Conservation (phyloP, 345 rosid genomes). For the Aquilaria malaccensis region DNA sequence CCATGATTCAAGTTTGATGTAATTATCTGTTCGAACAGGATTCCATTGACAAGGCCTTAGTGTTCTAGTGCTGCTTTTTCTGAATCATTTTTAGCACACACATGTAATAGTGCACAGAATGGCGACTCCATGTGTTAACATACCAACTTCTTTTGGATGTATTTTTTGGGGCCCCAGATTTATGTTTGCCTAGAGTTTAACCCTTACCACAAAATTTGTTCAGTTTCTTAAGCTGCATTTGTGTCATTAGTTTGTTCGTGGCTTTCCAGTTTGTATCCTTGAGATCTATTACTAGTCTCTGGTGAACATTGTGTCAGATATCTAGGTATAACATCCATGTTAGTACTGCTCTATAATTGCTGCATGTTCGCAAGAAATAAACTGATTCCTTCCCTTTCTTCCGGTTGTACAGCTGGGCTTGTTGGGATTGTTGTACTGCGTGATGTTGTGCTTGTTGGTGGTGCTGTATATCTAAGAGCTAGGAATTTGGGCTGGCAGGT, state of each 20-base stretch:
- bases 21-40: background rate
- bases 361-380: background rate
- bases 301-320: too few relatives aligned
- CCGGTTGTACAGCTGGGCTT: constrained; percentile 57
- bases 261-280: background rate
- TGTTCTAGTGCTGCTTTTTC: background rate
- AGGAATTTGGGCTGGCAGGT: constrained; percentile 73
- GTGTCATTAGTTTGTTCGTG: too few relatives aligned
- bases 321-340: too few relatives aligned
- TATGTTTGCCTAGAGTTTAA: too few relatives aligned
- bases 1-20: background rate
- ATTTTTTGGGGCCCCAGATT: too few relatives aligned
- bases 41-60: too few relatives aligned
- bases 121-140: too few relatives aligned
- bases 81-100: background rate
- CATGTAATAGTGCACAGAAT: background rate
- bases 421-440: constrained; percentile 71
- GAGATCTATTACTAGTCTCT: background rate
- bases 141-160: too few relatives aligned
- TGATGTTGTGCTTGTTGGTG: constrained; percentile 72
- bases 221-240: too few relatives aligned
- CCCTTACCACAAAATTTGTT: too few relatives aligned
- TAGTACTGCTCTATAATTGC: background rate
- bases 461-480: constrained; percentile 75
- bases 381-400: constrained; percentile 5